Base-by-base conservation (phyloP, 2,329 filamentous ascomycete species). In the Neofusicoccum ribis region DNA sequence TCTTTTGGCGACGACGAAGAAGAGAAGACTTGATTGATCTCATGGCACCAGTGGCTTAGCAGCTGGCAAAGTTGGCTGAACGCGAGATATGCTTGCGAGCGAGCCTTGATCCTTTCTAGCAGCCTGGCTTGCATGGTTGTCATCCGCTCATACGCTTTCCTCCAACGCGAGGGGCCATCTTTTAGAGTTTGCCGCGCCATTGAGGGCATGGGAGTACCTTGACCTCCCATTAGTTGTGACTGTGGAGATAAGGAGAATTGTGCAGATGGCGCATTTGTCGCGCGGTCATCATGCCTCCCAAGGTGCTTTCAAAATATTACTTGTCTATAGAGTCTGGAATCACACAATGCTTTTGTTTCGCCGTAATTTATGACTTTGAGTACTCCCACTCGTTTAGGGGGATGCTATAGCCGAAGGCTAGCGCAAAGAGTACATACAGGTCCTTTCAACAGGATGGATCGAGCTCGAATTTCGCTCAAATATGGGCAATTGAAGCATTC, bases 1-100 rank as follows among this genome's bases (percentile, higher is more conserved):
- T 76, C 75, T 0, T 78, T 78, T 52, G 76, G 73, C n/a, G 74
- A 77, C 39, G 64, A 63, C 36, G 64, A 61, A 39, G 51, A 47
- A 64, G 37, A 37, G 27, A 39, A 27, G 31, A 39, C 8, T 23
- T 47, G 31, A 39, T 47, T 47, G n/a, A 47, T 20, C 4, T 15
- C 27, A 36, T 46, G 43, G 31, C 23, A 36, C 15, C n/a, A 6
- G 11, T 46, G 43, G 43, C 41, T n/a, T 23, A 23, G 31, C 43
- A 12, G 31, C 43, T 37, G 31, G 12, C 5, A 47, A 17, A 39
- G n/a, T 52, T 39, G 50, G 50, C 15, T 14, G 5, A 37, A 52
- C 34, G n/a, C 17, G 12, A 49, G 27, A 47, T 46, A 23, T 37
- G 17, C 43, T 49, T 37, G 36, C 17, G n/a, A 23, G 47, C 14